Base-by-base conservation (phyloP, 2,329 filamentous ascomycete genomes). In the Fusarium sp. region DNA sequence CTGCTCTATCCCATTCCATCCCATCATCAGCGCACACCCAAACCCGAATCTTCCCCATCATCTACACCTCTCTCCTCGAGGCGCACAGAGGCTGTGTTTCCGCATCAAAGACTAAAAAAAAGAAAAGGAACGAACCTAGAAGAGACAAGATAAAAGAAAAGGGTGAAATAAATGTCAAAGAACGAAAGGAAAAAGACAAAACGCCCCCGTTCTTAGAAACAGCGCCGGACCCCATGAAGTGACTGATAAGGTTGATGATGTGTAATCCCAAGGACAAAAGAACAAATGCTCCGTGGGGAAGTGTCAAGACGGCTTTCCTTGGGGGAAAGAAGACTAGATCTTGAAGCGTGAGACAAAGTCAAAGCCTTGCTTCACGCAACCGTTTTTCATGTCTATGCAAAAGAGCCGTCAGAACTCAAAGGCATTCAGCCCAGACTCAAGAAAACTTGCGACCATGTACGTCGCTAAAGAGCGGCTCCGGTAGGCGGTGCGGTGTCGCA, bases 171-270 rank as follows among this genome's bases (percentile, higher is more conserved):
- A 73, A 68, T 68, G 56, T 69, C 62, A 67, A 68, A 63, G 62
- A 69, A 68, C 56, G 52, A 75, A 60, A 67, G 22, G 16, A 65
- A 66, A 61, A 63, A 62, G 31, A 72, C 60, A 76, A 78, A 67
- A 76, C 71, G 72, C 70, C 62, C 72, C 65, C 52, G 76, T 68
- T 76, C 69, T 80, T 79, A 67, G 52, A 52, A 77, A 58, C 73
- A 79, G 77, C 78, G 79, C 79, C 79, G 70, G 68, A 74, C 72
- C 73, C 76, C 71, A 79, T 78, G 69, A 77, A 72, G 43, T 77
- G 64, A 63, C 61, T 65, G 65, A 72, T 18, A 63, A 63, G 58
- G 56, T 65, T 41, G 48, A 52, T 62, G 63, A 66, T 65, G 62
- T 71, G 54, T 71, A 64, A 73, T 73, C 64, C 64, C 76, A 66